phyloP scores from a whole-genome alignment of 2,329 filamentous ascomycete genomes.

The Leptosphaerulina australis region DNA sequence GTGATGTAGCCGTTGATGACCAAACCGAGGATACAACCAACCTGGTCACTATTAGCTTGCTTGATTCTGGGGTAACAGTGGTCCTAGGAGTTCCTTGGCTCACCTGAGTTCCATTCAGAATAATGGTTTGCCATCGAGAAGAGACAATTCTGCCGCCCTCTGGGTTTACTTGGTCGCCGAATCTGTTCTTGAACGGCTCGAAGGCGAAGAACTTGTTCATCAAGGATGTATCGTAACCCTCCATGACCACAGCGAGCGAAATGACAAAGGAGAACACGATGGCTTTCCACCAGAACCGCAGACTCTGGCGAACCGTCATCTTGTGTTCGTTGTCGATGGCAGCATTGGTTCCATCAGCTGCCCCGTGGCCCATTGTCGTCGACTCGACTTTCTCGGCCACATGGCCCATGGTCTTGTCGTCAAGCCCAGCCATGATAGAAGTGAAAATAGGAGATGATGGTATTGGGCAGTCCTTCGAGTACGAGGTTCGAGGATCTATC shows the following conservation, averaged over 20 bases:
- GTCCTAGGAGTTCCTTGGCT: slow-evolving; percentile 16
- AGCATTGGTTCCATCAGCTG: slow-evolving; percentile 24
- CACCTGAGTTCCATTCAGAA: slow-evolving; percentile 51
- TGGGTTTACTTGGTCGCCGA: slow-evolving; percentile 42
- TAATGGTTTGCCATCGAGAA: slow-evolving; percentile 52
- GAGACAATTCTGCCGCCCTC: slow-evolving; percentile 49
- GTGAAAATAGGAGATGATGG: neutral
- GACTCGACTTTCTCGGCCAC: slow-evolving; percentile 28
- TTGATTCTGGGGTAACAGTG: no score
- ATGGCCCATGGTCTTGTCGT: slow-evolving; percentile 29
- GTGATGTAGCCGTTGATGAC: slow-evolving; percentile 52
- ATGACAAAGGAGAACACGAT: slow-evolving; percentile 81
- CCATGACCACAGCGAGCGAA: slow-evolving; percentile 86
- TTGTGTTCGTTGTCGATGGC: slow-evolving; percentile 53
- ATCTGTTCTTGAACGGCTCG: slow-evolving; percentile 50
- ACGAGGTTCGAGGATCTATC: slow-evolving; percentile 1
- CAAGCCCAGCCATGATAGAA: slow-evolving; percentile 13
- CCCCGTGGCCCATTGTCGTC: slow-evolving; percentile 18
- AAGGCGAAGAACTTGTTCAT: slow-evolving; percentile 75
- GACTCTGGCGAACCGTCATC: slow-evolving; percentile 68
- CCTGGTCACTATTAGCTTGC: slow-evolving; percentile 28
- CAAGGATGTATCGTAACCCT: slow-evolving; percentile 80
- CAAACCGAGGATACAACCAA: slow-evolving; percentile 51
- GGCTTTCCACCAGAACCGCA: slow-evolving; percentile 82
- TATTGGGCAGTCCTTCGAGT: neutral